Evolutionary conservation across 225 moss, liverwort and hornwort genomes (phyloP).

Genomic region (Sphagnum tenellum): DNA sequence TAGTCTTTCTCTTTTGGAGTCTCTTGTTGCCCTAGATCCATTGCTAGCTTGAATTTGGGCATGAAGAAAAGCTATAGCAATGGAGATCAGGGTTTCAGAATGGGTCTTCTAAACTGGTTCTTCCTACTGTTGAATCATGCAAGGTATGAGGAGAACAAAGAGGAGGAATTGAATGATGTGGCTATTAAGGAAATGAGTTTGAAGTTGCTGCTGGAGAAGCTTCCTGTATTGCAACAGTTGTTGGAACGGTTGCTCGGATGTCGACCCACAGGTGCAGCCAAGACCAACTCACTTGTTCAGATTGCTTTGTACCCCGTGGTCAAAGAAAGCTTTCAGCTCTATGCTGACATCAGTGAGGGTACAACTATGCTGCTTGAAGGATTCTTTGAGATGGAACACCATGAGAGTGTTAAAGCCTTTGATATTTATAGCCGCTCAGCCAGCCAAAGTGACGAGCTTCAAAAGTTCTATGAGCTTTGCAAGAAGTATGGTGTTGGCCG

Average conservation of each 20-base stretch:
- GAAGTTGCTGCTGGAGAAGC: constrained; percentile 63
- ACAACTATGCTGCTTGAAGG: constrained; percentile 50
- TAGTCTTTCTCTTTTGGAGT: not conserved
- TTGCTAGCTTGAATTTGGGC: not conserved
- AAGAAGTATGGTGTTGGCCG: constrained; percentile 76
- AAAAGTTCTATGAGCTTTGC: constrained; percentile 54
- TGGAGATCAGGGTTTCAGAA: not conserved
- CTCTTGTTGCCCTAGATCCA: not conserved
- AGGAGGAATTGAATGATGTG: constrained; percentile 21
- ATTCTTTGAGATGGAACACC: constrained; percentile 84
- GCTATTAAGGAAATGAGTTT: constrained; percentile 70
- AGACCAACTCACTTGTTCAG: constrained; percentile 63
- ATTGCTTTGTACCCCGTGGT: constrained; percentile 66
- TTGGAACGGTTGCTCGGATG: constrained; percentile 80
- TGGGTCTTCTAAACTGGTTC: not conserved
- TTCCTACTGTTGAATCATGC: not conserved
- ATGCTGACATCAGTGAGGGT: constrained; percentile 60
- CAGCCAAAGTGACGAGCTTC: constrained; percentile 63
- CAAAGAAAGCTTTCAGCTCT: constrained; percentile 66
- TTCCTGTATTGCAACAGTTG: constrained; percentile 83
- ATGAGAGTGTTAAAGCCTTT: constrained; percentile 56
- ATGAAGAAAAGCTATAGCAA: no score
- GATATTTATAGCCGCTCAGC: constrained; percentile 66
- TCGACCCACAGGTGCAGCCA: constrained; percentile 75
- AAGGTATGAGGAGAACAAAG: constrained; percentile 20